Conservation (phyloP, 75 land plant genomes). For the Selaginella moellendorffii region DNA sequence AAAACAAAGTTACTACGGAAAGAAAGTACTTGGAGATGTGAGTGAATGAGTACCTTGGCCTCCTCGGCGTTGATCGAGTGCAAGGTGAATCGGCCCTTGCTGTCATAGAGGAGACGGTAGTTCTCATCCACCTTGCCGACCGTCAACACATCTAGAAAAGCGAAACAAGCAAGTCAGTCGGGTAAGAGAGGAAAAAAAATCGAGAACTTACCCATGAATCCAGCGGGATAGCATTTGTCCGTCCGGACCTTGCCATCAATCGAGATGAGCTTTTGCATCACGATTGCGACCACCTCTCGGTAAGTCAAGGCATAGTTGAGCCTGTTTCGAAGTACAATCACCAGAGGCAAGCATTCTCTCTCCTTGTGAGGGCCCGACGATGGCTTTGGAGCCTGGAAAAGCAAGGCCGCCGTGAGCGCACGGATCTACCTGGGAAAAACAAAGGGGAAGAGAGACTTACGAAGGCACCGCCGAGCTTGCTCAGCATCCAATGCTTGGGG, state of each 20-base stretch:
- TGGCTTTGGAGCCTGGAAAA: conserved; percentile 25
- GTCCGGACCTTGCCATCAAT: conserved; percentile 5
- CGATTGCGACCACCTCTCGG: conserved; percentile 3
- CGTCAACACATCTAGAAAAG: neutral
- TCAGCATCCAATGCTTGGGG: conserved; percentile 4
- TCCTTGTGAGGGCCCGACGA: conserved; percentile 9
- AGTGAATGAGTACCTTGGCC: conserved; percentile 31
- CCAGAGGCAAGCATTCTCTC: conserved; percentile 3
- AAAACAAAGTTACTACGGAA: neutral
- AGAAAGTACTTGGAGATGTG: no score
- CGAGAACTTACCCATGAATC: conserved; percentile 34
- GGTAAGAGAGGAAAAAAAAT: neutral
- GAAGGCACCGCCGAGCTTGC: conserved; percentile 10
- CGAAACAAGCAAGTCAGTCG: neutral
- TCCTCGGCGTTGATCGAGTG: neutral
- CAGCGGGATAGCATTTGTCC: conserved; percentile 7
- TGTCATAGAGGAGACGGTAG: neutral
- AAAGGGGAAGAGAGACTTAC: conserved; percentile 23
- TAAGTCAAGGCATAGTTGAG: conserved; percentile 26
- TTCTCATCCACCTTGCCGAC: neutral
- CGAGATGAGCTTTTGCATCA: neutral
- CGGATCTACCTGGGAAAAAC: neutral
- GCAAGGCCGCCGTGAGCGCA: neutral
- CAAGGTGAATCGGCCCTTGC: conserved; percentile 4
- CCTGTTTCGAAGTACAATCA: conserved; percentile 1